Base-by-base conservation (phyloP, 1,284 basidiomycete species). In the Papiliotrema flavescens region DNA sequence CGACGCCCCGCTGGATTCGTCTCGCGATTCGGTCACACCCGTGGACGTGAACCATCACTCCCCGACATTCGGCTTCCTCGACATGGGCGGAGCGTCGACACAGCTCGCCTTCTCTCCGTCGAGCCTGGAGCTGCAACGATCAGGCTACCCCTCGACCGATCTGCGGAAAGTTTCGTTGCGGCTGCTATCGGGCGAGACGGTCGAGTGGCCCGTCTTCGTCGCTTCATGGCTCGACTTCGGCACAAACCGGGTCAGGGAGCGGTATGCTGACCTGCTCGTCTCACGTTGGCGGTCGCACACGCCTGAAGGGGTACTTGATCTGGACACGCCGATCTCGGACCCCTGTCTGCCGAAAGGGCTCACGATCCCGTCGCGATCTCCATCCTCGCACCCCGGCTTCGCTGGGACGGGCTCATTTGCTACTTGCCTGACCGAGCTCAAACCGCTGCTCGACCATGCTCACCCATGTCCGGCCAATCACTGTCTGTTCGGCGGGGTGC, bases 141-240 rank as follows among this genome's bases (percentile, higher is more conserved):
- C 76, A 58, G 66, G 56, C 26, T 73, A 63, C 47, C 64, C 73
- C 45, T 61, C 81, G 24, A 81, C 84, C 46, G 83, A 86, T 54
- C 79, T 96, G n/a, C 82, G 88, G 41, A 85, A 87, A 56, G 90
- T 99, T 35, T 82, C 85, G 22, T 74, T 98, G 47, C 83, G 89
- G 55, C 80, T 96, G 47, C 76, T 98, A 40, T 84, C 87, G 34
- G 94, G 95, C 3, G 83, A 88, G 67, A 87, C 90, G 61, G 88
- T 98, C 48, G 82, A 83, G 57, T 94, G 97, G 79, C 85, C 87
- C 56, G 91, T 99, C 17, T 99, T 98, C 63, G 94, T 97, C 49
- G 96, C 95, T 47, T 98, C 94, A 0, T 98, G 96, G 92, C 80
- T 99, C 26, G 96, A 95, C 6, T 99, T 95, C 71, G 96, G 96